Conservation (phyloP, 805 yeast genomes). For the Metschnikowia arizonensis region DNA sequence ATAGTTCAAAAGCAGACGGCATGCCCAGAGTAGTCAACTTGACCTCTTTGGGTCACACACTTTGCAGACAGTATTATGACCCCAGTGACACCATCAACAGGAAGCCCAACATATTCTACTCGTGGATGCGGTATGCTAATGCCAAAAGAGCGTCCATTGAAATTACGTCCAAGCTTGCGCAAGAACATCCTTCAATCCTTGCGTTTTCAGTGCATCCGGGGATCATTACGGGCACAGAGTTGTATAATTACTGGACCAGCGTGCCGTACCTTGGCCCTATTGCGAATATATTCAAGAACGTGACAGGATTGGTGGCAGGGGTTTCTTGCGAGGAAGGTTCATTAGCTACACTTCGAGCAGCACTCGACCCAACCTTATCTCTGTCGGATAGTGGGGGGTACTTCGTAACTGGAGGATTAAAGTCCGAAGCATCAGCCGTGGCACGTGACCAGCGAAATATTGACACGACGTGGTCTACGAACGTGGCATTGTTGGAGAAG, state of each 20-base stretch:
- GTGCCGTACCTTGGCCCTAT: slow-evolving; percentile 24
- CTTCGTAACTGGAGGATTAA: slow-evolving; percentile 31
- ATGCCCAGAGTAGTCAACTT: slow-evolving; percentile 31
- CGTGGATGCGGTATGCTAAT: slow-evolving; percentile 34
- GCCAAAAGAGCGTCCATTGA: slow-evolving; percentile 35
- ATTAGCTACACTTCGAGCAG: slow-evolving; percentile 31
- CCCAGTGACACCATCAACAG: slow-evolving; percentile 24
- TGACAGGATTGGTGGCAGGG: slow-evolving; percentile 21
- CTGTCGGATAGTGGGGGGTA: slow-evolving; percentile 28
- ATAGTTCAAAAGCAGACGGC: slow-evolving; percentile 15
- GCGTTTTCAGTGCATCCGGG: slow-evolving; percentile 40
- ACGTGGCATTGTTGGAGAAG: slow-evolving; percentile 19
- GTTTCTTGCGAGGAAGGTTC: slow-evolving; percentile 34
- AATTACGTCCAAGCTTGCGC: slow-evolving; percentile 25
- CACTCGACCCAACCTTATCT: slow-evolving; percentile 26
- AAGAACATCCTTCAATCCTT: slow-evolving; percentile 28
- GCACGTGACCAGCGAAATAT: slow-evolving; percentile 23
- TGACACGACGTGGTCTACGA: slow-evolving; percentile 29
- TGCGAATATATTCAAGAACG: slow-evolving; percentile 15
- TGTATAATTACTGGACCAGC: slow-evolving; percentile 28
- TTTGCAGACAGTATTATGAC: slow-evolving; percentile 21
- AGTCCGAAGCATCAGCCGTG: slow-evolving; percentile 20
- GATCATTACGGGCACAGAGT: slow-evolving; percentile 29
- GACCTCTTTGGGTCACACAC: slow-evolving; percentile 32
- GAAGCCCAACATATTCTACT: slow-evolving; percentile 24